Base-by-base conservation (phyloP, 2,329 filamentous ascomycete species). In the Xylaria sp. region DNA sequence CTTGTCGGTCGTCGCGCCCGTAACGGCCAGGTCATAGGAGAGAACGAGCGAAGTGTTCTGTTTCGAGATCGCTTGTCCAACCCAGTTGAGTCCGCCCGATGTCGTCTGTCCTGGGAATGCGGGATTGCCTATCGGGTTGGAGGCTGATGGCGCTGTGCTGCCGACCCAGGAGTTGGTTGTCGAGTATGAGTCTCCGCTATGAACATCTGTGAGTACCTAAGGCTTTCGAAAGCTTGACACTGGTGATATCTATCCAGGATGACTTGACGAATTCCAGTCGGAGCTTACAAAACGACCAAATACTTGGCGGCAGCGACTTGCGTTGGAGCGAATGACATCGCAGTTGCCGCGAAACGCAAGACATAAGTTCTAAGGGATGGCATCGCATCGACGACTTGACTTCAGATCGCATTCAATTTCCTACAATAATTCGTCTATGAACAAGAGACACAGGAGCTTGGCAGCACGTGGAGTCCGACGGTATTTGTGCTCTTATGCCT, bases 41-140 rank as follows among this genome's bases (percentile, higher is more conserved):
- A 76, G 69, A 5, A 78, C 67, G 1, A 72, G 61, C 3, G 74
- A 72, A 1, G 65, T 62, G 59, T 77, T 77, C 58, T 74, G 67
- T 13, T 66, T 61, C 2, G 72, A 73, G 2, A 73, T 72, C 4
- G 77, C 67, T 44, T 74, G 72, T 34, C 73, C 76, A 13, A 77
- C 69, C 75, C 75, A 78, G 61, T 77, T 78, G 49, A 69, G 59
- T 1, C 76, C 76, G 8, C 72, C 73, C 4, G 69, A 67, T 7
- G 73, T 73, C 18, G 76, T 76, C 46, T 68, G 69, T 4, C 75
- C 70, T 1, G 75, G 76, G 59, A 77, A 79, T 6, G 71, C 52
- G 2, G 82, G 82, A 67, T 85, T 85, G 4, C 83, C 83, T 58
- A 85, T 74, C 1, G 82, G 80, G 63, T 83, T 82, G 0, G 73